Evolutionary conservation across 2,329 filamentous ascomycete genomes (phyloP).

Genomic region (Aspergillus glaucus): DNA sequence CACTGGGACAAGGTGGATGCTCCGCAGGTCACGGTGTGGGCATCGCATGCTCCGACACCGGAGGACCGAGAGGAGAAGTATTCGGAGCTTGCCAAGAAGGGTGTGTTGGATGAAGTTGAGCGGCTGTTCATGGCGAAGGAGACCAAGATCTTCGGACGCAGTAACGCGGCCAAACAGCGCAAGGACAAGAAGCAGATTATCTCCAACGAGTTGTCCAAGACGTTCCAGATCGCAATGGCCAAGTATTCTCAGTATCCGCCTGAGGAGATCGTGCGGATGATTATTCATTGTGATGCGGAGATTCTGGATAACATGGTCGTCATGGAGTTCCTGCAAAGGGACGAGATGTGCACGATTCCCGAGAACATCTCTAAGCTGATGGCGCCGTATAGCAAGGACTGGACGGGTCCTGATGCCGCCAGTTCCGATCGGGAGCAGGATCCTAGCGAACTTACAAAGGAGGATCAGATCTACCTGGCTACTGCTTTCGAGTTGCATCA

Average conservation of each 20-base stretch:
- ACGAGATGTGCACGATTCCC: constrained; percentile 85
- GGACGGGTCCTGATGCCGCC: constrained; percentile 79
- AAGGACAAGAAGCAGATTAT: constrained; percentile 98
- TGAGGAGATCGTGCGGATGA: constrained; percentile 82
- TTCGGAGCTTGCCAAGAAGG: constrained; percentile 83
- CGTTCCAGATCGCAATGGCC: constrained; percentile 85
- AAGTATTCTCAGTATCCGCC: constrained; percentile 83
- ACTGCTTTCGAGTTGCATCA: constrained; percentile 93
- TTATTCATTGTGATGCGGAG: constrained; percentile 89
- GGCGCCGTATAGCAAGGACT: constrained; percentile 93
- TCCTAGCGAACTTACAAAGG: constrained; percentile 77
- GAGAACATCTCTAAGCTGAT: constrained; percentile 87
- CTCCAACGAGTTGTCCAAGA: constrained; percentile 79
- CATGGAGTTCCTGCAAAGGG: constrained; percentile 93
- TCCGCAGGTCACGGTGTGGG: constrained; percentile 88
- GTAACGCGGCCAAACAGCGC: constrained; percentile 61
- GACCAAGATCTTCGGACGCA: constrained; percentile 72
- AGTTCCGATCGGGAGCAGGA: constrained; percentile 77
- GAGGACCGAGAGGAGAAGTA: constrained; percentile 95
- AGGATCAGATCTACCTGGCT: constrained; percentile 91
- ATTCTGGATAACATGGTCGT: constrained; percentile 84
- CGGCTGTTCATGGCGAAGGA: constrained; percentile 97
- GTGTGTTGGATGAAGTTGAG: constrained; percentile 95
- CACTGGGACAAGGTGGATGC: constrained; percentile 99
- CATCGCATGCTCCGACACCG: constrained; percentile 73